Conservation (phyloP, 371 early-diverging fungal genomes). For the Actinomortierella wolfii region DNA sequence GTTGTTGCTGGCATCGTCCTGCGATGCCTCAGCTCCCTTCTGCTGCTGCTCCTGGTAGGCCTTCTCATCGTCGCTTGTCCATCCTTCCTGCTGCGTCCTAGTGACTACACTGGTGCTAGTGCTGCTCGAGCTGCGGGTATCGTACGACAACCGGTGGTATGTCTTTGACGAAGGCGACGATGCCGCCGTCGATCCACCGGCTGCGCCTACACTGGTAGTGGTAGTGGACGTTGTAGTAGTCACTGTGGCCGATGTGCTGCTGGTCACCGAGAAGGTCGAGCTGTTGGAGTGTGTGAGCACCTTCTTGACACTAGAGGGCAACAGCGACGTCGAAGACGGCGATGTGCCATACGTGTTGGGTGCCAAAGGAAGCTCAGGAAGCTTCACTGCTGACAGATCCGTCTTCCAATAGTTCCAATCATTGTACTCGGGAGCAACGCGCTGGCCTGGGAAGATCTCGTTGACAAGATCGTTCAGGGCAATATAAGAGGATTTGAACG, state of each 20-base stretch:
- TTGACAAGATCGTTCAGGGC: slow-evolving; percentile 95
- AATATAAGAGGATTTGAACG: slow-evolving; percentile 85
- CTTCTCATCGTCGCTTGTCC: slow-evolving; percentile 32
- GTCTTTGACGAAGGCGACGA: too few relatives aligned
- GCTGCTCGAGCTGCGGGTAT: too few relatives aligned
- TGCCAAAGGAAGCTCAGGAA: slow-evolving; percentile 51
- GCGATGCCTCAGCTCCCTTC: slow-evolving; percentile 5
- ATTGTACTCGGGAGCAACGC: slow-evolving; percentile 69
- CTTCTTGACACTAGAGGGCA: slow-evolving; percentile 25
- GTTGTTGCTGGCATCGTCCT: slow-evolving; percentile 18
- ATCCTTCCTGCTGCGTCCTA: slow-evolving; percentile 9
- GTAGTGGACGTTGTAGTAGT: not conserved
- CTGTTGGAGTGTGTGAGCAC: not conserved
- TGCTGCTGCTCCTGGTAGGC: slow-evolving; percentile 12
- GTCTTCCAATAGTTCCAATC: slow-evolving; percentile 91
- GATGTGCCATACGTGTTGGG: slow-evolving; percentile 27
- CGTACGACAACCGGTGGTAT: too few relatives aligned
- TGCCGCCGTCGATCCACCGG: not conserved
- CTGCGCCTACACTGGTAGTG: not conserved
- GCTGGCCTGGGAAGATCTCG: slow-evolving; percentile 87
- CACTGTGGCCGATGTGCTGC: not conserved
- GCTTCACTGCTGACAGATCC: slow-evolving; percentile 58
- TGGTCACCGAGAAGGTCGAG: slow-evolving; percentile 11
- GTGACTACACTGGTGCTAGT: slow-evolving; percentile 30
- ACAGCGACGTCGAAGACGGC: slow-evolving; percentile 40